Evolutionary conservation across 2,329 filamentous ascomycete genomes (phyloP), one percentile per base, ranked within the genome.

Genomic region (Fusarium decemcellulare): DNA sequence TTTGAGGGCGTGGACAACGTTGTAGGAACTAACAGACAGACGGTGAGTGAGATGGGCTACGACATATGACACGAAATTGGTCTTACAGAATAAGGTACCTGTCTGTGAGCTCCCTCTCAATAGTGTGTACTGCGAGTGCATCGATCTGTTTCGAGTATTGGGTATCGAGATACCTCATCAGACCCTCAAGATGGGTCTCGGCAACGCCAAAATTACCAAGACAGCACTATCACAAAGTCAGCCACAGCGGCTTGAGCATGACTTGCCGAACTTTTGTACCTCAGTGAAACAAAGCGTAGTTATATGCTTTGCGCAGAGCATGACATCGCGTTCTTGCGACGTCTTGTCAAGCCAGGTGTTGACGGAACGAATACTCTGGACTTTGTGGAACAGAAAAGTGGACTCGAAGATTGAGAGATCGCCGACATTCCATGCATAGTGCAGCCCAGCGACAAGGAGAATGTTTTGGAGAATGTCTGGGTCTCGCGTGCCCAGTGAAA

Each of bases 391-490:
- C 1, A 67, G 42, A 40, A 67, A 63, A 0, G 63, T 67, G 5
- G 37, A 39, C 10, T 67, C 63, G 18, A 63, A 67, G 5, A 18
- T 23, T 9, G 43, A 30, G 0, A 67, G 53, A 11, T 39, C 39
- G 2, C 59, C 63, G 1, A 48, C 36, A 1, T 67, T 67, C 29
- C 67, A 67, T 0, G 59, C 54, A 3, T 67, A 64, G 30, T 67
- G 53, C n/a, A 52, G 59, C 2, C 59, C 65, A 2, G 65, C 63
- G 12, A 67, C 47, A 1, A 67, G 18, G 2, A 67, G 43, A 8
- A 51, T 47, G 8, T 27, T 67, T 23, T 63, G 59, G 15, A 67
- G 63, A 4, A 59, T 48, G 12, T 55, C 47, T 0, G 65, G 65
- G 6, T 67, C 48, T 1, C 48, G 16, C 27, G 57, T 63, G 9